Percentiles rank a stretch among this genome's conserved stretches.
phyloP scores from a whole-genome alignment of 2,329 filamentous ascomycete species.

The Alternaria ethzedia region DNA sequence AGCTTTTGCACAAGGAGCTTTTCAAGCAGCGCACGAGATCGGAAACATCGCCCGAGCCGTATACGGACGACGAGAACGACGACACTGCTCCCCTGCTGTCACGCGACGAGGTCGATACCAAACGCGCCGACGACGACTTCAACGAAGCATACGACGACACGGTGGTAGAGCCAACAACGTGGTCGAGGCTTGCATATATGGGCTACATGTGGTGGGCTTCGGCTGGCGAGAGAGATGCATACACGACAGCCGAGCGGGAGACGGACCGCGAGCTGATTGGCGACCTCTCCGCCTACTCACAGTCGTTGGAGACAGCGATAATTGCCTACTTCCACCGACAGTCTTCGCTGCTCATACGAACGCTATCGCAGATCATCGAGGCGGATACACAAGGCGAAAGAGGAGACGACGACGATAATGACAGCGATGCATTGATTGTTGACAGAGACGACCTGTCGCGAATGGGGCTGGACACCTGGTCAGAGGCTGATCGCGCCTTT shows the following conservation, averaged over 20 bases:
- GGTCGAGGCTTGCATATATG: constrained; percentile 78
- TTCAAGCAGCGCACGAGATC: constrained; percentile 40
- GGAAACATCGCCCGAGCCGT: constrained; percentile 25
- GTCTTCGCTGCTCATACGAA: constrained; percentile 69
- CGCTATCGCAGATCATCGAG: constrained; percentile 68
- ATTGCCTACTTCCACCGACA: constrained; percentile 84
- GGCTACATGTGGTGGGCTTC: constrained; percentile 93
- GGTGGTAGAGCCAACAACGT: constrained; percentile 63
- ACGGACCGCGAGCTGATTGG: constrained; percentile 55
- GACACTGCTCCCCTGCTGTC: constrained; percentile 30
- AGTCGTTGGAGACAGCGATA: constrained; percentile 68
- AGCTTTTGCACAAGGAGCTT: constrained; percentile 44
- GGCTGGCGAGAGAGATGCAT: constrained; percentile 72
- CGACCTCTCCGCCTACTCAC: constrained; percentile 53
- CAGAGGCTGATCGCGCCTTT: constrained; percentile 71
- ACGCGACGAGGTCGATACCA: constrained; percentile 30
- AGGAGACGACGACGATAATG: constrained; percentile 33
- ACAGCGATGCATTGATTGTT: constrained; percentile 57
- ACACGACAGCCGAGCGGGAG: constrained; percentile 61
- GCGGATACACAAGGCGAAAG: constrained; percentile 52
- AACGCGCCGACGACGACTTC: constrained; percentile 42
- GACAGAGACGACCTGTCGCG: constrained; percentile 69
- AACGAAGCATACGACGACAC: constrained; percentile 46
- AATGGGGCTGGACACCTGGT: constrained; percentile 83
- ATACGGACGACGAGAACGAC: constrained; percentile 31